Conservation (phyloP, 2,329 filamentous ascomycete genomes). For the Zymoseptoria pseudotritici region DNA sequence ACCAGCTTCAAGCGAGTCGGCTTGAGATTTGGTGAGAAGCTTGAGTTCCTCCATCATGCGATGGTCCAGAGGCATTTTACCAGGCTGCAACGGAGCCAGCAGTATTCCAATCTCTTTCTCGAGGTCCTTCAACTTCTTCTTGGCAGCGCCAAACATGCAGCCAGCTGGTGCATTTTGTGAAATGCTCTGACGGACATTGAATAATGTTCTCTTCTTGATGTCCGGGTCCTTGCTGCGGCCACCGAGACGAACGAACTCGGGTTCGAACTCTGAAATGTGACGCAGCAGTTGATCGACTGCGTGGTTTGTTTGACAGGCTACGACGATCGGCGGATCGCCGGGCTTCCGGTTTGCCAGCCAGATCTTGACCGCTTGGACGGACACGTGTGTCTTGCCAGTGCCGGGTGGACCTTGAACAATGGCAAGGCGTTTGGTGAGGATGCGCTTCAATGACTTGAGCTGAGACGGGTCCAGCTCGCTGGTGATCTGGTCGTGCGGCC, state of each 20-base stretch:
- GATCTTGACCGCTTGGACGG: constrained; percentile 61
- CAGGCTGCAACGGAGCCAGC: constrained; percentile 37
- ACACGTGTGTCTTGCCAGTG: constrained; percentile 75
- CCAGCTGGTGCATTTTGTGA: constrained; percentile 32
- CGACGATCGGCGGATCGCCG: constrained; percentile 61
- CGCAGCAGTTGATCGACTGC: constrained; percentile 74
- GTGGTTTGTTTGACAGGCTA: constrained; percentile 85
- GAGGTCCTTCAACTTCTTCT: constrained; percentile 37
- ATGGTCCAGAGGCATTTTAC: constrained; percentile 44
- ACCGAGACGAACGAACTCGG: constrained; percentile 59
- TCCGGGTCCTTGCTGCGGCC: constrained; percentile 59
- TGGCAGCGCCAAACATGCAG: constrained; percentile 34
- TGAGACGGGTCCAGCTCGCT: constrained; percentile 63
- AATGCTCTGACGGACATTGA: constrained; percentile 45
- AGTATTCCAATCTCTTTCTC: constrained; percentile 35
- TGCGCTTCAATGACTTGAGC: constrained; percentile 57
- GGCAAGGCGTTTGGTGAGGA: constrained; percentile 63
- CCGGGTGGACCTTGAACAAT: constrained; percentile 79
- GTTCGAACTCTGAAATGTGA: constrained; percentile 55
- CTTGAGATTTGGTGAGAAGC: constrained; percentile 57
- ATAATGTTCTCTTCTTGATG: constrained; percentile 56
- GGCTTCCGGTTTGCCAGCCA: constrained; percentile 52
- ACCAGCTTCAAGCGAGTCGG: constrained; percentile 50
- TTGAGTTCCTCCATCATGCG: constrained; percentile 47
- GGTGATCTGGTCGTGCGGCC: constrained; percentile 41